phyloP scores from a whole-genome alignment of 768 basidiomycete species.

The Tricholoma furcatifolium region DNA sequence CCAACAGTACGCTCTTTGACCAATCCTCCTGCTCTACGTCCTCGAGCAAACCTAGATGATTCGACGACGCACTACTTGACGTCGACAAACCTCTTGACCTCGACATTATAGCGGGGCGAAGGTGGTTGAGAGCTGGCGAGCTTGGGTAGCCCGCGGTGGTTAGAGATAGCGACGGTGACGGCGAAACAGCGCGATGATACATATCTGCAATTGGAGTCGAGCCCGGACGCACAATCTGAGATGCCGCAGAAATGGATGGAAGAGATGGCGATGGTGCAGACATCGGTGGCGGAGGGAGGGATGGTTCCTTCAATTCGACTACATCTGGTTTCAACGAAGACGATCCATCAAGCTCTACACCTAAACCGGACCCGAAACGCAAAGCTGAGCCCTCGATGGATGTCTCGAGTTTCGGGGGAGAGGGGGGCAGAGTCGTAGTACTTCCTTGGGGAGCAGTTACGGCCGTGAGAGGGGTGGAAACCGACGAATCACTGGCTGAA shows the following conservation, averaged over 20 bases:
- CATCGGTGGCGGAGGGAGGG: background rate
- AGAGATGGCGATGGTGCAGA: background rate
- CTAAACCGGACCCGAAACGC: slow-evolving; percentile 35
- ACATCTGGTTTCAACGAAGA: slow-evolving; percentile 7
- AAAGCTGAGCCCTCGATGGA: slow-evolving; percentile 58
- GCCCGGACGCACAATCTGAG: slow-evolving; percentile 12
- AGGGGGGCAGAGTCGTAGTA: slow-evolving; percentile 31
- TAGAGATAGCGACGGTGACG: slow-evolving; percentile 17
- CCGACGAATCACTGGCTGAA: slow-evolving; percentile 47
- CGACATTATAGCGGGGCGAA: slow-evolving; percentile 21
- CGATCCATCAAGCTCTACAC: slow-evolving; percentile 29
- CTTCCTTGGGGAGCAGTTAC: slow-evolving; percentile 59
- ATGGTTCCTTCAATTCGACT: slow-evolving; percentile 7
- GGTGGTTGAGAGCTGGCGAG: slow-evolving; percentile 18
- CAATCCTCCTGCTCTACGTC: slow-evolving; percentile 57
- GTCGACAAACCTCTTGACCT: slow-evolving; percentile 24
- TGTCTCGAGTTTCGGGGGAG: slow-evolving; percentile 59
- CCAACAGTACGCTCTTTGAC: slow-evolving; percentile 71
- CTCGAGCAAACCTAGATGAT: slow-evolving; percentile 47
- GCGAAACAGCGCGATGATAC: slow-evolving; percentile 23
- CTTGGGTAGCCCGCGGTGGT: slow-evolving; percentile 10
- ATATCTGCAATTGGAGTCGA: slow-evolving; percentile 38
- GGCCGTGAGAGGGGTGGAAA: slow-evolving; percentile 51
- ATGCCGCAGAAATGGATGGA: slow-evolving; percentile 10
- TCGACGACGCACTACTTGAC: slow-evolving; percentile 37